Evolutionary conservation across 2,329 filamentous ascomycete species (phyloP).

Genomic region (Ophiosphaerella herpotricha): DNA sequence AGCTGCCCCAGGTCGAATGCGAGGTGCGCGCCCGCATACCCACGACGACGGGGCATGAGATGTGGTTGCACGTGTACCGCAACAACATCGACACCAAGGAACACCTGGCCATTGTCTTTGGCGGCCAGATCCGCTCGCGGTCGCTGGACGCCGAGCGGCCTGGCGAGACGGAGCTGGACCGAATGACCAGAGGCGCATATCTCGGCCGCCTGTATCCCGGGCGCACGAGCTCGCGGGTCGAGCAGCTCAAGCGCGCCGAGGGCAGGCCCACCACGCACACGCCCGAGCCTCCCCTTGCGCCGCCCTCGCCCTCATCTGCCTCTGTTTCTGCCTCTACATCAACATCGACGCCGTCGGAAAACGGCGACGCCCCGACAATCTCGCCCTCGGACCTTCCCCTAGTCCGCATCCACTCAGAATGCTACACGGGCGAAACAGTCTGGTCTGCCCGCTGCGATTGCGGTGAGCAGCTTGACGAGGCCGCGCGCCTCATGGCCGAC

Average conservation of each 20-base stretch:
- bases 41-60: constrained; percentile 87
- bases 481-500: constrained; percentile 87
- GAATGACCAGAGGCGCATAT: constrained; percentile 95
- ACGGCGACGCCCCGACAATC: constrained; percentile 30
- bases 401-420: constrained; percentile 95
- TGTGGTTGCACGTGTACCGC: constrained; percentile 94
- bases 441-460: constrained; percentile 98
- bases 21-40: constrained; percentile 94
- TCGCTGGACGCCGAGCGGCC: constrained; percentile 71
- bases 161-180: constrained; percentile 83
- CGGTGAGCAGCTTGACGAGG: constrained; percentile 96
- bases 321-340: constrained; percentile 3
- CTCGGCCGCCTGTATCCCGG: constrained; percentile 86
- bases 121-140: constrained; percentile 76
- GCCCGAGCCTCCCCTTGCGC: constrained; percentile 7
- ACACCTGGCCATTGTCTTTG: constrained; percentile 96
- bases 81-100: constrained; percentile 95
- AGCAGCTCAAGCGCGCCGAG: constrained; percentile 52
- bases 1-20: constrained; percentile 85
- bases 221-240: constrained; percentile 73
- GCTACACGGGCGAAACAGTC: constrained; percentile 97
- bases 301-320: constrained; percentile 20
- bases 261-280: constrained; percentile 28
- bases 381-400: constrained; percentile 63
- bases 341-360: constrained; percentile 24